Conservation (phyloP, 1,284 basidiomycete species). For the Ganoderma resinaceum region DNA sequence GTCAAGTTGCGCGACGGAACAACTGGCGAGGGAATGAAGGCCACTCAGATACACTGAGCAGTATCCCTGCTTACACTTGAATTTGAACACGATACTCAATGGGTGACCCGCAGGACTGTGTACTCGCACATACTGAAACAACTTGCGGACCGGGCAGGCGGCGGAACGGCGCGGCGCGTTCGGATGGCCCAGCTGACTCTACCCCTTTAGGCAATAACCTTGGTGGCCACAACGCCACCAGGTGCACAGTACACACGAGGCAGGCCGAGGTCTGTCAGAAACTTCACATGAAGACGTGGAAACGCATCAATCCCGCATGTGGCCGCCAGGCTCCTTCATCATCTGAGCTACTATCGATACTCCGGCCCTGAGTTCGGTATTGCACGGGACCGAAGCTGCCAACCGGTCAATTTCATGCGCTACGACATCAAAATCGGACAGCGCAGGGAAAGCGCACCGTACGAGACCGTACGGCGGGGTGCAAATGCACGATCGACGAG, state of each 20-base stretch:
- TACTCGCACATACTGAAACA: background rate
- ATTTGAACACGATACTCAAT: background rate
- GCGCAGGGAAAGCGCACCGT: background rate
- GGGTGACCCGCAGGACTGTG: background rate
- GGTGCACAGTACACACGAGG: conserved; percentile 2
- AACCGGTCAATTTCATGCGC: background rate
- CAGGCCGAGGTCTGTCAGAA: background rate
- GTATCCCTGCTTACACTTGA: background rate
- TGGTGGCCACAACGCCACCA: conserved; percentile 8
- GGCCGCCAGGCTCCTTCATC: background rate
- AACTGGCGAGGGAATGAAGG: background rate
- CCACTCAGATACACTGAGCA: background rate
- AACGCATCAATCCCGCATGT: background rate
- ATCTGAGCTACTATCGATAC: background rate
- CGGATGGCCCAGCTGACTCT: background rate
- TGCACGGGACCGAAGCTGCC: background rate
- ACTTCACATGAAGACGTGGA: background rate
- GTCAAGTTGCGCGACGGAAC: background rate
- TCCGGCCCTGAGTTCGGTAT: background rate
- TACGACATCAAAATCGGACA: conserved; percentile 5
- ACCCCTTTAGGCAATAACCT: background rate
- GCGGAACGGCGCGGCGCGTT: background rate
- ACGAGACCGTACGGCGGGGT: background rate
- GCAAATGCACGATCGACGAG: background rate
- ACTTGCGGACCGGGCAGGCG: background rate